phyloP scores from a whole-genome alignment of 208 protist genomes.

The Ichthyophonus hoferi region DNA sequence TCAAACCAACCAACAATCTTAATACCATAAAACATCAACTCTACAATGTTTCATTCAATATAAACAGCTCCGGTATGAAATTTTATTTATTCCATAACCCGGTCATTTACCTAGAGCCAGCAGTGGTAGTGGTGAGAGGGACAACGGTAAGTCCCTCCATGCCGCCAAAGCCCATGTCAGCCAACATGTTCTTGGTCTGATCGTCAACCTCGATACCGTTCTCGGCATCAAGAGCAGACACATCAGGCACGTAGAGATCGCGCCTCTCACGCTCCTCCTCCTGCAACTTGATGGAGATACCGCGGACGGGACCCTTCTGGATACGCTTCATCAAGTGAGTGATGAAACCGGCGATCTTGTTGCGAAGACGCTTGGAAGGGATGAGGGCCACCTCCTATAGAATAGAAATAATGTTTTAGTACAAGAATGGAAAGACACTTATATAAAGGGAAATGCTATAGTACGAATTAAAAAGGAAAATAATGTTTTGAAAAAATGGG shows the following conservation, averaged over 20 bases:
- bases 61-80: no score
- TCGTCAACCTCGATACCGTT: constrained; percentile 38
- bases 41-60: no score
- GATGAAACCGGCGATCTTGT: constrained; percentile 99
- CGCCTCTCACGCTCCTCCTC: constrained; percentile 99
- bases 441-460: no score
- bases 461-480: no score
- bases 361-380: constrained; percentile 97
- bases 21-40: no score
- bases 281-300: constrained; percentile 99
- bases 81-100: no score
- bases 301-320: constrained; percentile 92
- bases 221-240: constrained; percentile 68
- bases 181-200: constrained; percentile 41
- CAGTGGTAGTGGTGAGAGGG: not conserved
- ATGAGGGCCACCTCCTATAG: constrained; percentile 94
- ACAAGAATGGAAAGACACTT: no score
- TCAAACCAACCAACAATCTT: no score
- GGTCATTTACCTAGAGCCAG: no score
- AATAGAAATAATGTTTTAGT: constrained; percentile 51
- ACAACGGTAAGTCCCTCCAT: not conserved
- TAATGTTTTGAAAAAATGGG: no score
- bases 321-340: constrained; percentile 98
- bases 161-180: constrained; percentile 39
- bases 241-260: constrained; percentile 97